phyloP scores from a whole-genome alignment of 31 red algal species.

The Bonnemaisonia californica region DNA sequence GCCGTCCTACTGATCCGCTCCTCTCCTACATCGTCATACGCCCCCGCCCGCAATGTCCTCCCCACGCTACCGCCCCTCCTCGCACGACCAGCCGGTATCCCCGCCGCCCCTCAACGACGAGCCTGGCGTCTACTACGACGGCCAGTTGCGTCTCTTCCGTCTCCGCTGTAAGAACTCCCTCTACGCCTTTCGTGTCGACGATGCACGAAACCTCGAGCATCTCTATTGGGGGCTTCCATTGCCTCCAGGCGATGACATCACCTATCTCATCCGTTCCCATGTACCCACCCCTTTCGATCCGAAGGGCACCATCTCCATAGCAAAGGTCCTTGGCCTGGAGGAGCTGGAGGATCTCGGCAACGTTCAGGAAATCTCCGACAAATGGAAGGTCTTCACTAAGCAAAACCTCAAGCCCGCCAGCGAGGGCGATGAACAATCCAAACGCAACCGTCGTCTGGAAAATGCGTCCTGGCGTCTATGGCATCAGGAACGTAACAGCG shows the following conservation, averaged over 20 bases:
- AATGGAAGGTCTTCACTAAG: constrained; percentile 79
- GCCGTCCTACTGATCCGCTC: too few relatives aligned
- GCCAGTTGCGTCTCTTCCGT: constrained; percentile 81
- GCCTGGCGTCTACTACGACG: constrained; percentile 83
- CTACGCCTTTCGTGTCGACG: constrained; percentile 87
- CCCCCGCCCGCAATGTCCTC: too few relatives aligned
- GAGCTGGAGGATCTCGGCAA: constrained; percentile 65
- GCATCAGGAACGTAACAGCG: constrained; percentile 70
- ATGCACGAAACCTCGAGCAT: constrained; percentile 85
- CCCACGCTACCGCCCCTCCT: too few relatives aligned
- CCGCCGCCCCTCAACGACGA: constrained; percentile 15
- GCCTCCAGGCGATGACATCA: constrained; percentile 72
- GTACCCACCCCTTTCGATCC: constrained; percentile 90
- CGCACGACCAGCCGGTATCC: too few relatives aligned
- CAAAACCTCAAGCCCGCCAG: constrained; percentile 40
- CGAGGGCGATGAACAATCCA: constrained; percentile 30
- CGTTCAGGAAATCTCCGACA: constrained; percentile 57
- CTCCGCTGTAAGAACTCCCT: constrained; percentile 66
- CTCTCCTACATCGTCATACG: too few relatives aligned
- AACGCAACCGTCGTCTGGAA: constrained; percentile 64
- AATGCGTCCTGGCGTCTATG: constrained; percentile 91
- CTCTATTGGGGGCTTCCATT: constrained; percentile 80
- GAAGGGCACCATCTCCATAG: constrained; percentile 62
- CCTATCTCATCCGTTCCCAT: constrained; percentile 84
- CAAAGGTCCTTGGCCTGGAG: constrained; percentile 71